Base-by-base conservation (phyloP, 495 filamentous ascomycete genomes). In the Clohesyomyces aquaticus region DNA sequence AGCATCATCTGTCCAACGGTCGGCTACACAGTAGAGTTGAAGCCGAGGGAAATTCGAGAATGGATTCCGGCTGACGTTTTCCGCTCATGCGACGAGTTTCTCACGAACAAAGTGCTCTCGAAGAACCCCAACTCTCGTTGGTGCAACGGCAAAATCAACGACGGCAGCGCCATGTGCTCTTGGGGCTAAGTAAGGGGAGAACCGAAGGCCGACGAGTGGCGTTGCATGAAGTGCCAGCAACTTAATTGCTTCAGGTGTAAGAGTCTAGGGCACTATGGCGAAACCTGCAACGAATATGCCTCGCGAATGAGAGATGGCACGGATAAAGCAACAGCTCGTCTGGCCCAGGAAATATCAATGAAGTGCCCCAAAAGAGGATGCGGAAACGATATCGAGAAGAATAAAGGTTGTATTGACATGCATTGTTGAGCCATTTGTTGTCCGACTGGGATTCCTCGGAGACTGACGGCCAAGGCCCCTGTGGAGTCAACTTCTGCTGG, bases 281-380 rank as follows among this genome's bases (percentile, higher is more conserved):
- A 41, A 41, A 41, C 35, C 16, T 41, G 35, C 16, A 16, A 41
- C 16, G 9, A 41, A 41, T 41, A 41, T 41, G 35, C 35, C 9
- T 8, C 35, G 16, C 35, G 35, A 16, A 8, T 41, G 35, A 41
- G 35, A 41, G 35, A 41, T 41, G 35, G 35, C 35, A 41, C 9
- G 8, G 35, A 41, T 41, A 41, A 9, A 47, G 43, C 43, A 22
- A 47, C 43, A 6, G 43, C 6, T 8, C 43, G 43, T 47, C 43
- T 6, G 6, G 19, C 19, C n/a, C 43, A 6, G 4, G 43, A 47
- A 47, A 47, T 47, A 8, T 47, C 43, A 4, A 47, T 9, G 8
- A 47, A 47, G 43, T 47, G 43, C 19, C 43, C 43, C 8, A 47
- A 47, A n/a, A 47, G n/a, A 47, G 43, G 43, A 8, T 47, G 43